Percentiles rank a stretch among this genome's conserved stretches.
Evolutionary conservation across 192 early-diverging fungal species (phyloP).

Genomic region (Coemansia nantahalensis): DNA sequence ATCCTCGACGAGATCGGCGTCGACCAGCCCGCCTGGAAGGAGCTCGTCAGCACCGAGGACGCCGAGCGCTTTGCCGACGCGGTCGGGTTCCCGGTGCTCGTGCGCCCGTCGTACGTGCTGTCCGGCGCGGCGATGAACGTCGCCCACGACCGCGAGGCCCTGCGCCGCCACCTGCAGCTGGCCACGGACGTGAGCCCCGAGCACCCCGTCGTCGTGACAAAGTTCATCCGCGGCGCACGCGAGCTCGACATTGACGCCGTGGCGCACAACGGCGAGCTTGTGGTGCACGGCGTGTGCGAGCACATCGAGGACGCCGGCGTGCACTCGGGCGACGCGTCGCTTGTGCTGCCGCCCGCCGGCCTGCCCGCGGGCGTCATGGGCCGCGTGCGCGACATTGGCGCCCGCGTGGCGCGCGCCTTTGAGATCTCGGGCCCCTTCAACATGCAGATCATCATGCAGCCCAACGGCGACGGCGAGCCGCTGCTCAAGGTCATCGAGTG

Average conservation of each 20-base stretch:
- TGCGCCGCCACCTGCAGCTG: conserved; percentile 70
- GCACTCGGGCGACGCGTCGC: conserved; percentile 95
- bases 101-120: conserved; percentile 94
- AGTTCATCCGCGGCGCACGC: conserved; percentile 91
- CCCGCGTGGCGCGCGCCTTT: conserved; percentile 86
- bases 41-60: conserved; percentile 78
- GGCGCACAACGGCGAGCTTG: conserved; percentile 75
- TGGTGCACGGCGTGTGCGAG: conserved; percentile 90
- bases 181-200: conserved; percentile 88
- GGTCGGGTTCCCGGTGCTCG: conserved; percentile 91
- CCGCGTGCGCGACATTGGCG: conserved; percentile 73
- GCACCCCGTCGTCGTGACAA: conserved; percentile 96
- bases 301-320: conserved; percentile 98
- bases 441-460: conserved; percentile 90
- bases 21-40: conserved; percentile 97
- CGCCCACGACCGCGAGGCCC: conserved; percentile 71
- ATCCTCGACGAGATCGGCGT: conserved; percentile 90
- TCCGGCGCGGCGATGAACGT: conserved; percentile 99
- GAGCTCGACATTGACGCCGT: conserved; percentile 97
- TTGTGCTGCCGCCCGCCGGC: conserved; percentile 78
- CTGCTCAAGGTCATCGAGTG: conserved; percentile 96
- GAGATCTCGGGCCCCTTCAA: conserved; percentile 98
- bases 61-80: conserved; percentile 80
- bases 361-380: conserved; percentile 54
- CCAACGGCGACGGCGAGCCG: conserved; percentile 36